Base-by-base conservation (phyloP, 202 grass and related monocot species). In the Setaria italica region DNA sequence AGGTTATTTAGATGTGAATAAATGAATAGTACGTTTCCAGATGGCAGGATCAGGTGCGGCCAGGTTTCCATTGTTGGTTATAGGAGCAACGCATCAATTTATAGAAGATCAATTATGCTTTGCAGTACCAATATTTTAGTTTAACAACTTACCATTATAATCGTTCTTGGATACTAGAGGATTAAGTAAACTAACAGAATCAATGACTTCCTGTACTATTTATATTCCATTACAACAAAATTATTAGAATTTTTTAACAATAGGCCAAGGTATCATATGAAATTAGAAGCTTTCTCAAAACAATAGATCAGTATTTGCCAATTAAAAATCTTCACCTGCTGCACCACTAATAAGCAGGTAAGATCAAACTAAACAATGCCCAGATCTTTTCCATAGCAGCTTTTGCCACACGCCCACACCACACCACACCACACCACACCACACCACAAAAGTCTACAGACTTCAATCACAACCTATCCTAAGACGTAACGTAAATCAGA, bases 21-120 rank as follows among this genome's bases (percentile, higher is more conserved):
- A 74, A 74, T 74, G 55, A 64, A 50, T 21, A 49, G 17, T 75
- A 39, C 0, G 1, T 57, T 84, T 78, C 62, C 53, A 79, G 59
- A 85, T 29, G 19, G 54, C 34, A 42, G 67, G 69, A 71, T 71
- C 51, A 11, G 55, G 42, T 70, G 66, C 19, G 67, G 20, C 75
- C 43, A 79, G 54, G 74, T 62, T 71, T 71, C 58, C 49, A 50
- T 70, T 71, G 41, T 16, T 50, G 54, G 19, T 85, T 79, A 56
- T 60, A 70, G 54, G 54, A 7, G 42, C 29, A 58, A 62, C 3
- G 3, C 46, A 43, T 11, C 1, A 10, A 34, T 62, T 62, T 62
- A 1, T 51, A 70, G 55, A 35, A 2, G 43, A 71, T 25, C 32
- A 29, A 17, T 39, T 62, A 62, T 19, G 4, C 32, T 73, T 47